Evolutionary conservation across 805 yeast species (phyloP).

Genomic region (Saccharomycopsis capsularis): DNA sequence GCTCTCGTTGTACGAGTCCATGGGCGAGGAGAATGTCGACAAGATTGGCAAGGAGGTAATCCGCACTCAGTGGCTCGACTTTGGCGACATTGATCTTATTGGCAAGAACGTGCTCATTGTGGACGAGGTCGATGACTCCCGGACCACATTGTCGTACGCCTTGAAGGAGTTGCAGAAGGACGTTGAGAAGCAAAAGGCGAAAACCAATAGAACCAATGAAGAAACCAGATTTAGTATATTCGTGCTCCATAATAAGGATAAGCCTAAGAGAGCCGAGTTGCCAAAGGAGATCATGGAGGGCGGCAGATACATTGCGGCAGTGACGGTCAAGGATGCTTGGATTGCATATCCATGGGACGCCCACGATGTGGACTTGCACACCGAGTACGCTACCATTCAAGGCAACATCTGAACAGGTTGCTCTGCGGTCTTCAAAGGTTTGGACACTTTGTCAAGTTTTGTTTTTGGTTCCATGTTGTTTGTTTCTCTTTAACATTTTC

Average conservation of each 20-base stretch:
- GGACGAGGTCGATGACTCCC: slow-evolving; percentile 88
- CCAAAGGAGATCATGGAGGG: slow-evolving; percentile 55
- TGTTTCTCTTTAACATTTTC: too few species aligned
- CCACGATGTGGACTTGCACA: slow-evolving; percentile 69
- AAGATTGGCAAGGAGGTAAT: slow-evolving; percentile 72
- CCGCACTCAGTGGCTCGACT: slow-evolving; percentile 87
- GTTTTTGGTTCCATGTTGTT: too few species aligned
- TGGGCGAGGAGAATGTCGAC: slow-evolving; percentile 38
- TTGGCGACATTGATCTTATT: slow-evolving; percentile 61
- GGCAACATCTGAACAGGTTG: slow-evolving; percentile 53
- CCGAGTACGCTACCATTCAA: slow-evolving; percentile 55
- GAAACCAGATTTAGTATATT: slow-evolving; percentile 65
- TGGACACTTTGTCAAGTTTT: neutral
- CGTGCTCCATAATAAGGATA: slow-evolving; percentile 78
- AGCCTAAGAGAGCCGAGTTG: slow-evolving; percentile 71
- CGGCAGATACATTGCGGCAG: slow-evolving; percentile 66
- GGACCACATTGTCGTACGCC: slow-evolving; percentile 85
- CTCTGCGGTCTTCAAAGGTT: neutral
- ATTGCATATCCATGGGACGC: slow-evolving; percentile 92
- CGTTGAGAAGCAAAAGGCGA: slow-evolving; percentile 44
- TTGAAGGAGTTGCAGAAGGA: slow-evolving; percentile 66
- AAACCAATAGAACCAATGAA: slow-evolving; percentile 51
- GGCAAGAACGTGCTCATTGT: slow-evolving; percentile 79
- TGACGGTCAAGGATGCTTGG: slow-evolving; percentile 73
- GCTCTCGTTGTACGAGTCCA: slow-evolving; percentile 54